A percentile compares a stretch with the other conserved stretches of the same genome.
phyloP scores from a whole-genome alignment of 2,329 filamentous ascomycete species.

The Dactylellina sp. region DNA sequence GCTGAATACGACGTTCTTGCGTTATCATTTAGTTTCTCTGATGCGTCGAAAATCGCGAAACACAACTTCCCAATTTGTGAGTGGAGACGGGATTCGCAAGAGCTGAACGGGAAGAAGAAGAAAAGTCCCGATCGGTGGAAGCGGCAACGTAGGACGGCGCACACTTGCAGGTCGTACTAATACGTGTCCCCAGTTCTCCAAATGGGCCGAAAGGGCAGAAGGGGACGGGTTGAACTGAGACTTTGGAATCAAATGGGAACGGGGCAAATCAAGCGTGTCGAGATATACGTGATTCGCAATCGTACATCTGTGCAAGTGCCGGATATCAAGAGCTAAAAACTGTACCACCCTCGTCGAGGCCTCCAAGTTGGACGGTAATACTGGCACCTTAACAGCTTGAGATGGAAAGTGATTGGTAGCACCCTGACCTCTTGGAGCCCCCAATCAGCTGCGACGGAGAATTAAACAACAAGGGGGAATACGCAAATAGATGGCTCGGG shows the following conservation, averaged over 20 bases:
- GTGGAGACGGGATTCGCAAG: neutral
- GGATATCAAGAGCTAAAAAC: constrained; percentile 21
- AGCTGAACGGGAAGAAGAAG: constrained; percentile 2
- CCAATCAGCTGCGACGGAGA: constrained; percentile 42
- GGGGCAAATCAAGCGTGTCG: constrained; percentile 11
- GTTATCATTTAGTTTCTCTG: constrained; percentile 2
- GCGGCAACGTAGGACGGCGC: neutral
- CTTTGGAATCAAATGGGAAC: neutral
- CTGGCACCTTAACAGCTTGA: constrained; percentile 34
- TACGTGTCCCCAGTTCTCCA: neutral
- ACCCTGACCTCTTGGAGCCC: constrained; percentile 12
- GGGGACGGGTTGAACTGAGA: neutral
- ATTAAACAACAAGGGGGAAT: constrained; percentile 24
- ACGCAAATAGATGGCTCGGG: neutral
- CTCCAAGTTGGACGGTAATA: constrained; percentile 29
- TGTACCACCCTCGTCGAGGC: constrained; percentile 26
- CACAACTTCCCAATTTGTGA: constrained; percentile 2
- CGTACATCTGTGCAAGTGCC: too few species aligned
- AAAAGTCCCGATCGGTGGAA: neutral
- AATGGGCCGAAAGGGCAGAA: neutral
- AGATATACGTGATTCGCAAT: constrained; percentile 14
- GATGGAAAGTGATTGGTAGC: constrained; percentile 50
- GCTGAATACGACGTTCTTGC: neutral
- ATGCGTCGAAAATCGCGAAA: constrained; percentile 5
- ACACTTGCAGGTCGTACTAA: neutral